Base-by-base conservation (phyloP, 768 basidiomycete genomes). In the Hygrophorus pudorinus region DNA sequence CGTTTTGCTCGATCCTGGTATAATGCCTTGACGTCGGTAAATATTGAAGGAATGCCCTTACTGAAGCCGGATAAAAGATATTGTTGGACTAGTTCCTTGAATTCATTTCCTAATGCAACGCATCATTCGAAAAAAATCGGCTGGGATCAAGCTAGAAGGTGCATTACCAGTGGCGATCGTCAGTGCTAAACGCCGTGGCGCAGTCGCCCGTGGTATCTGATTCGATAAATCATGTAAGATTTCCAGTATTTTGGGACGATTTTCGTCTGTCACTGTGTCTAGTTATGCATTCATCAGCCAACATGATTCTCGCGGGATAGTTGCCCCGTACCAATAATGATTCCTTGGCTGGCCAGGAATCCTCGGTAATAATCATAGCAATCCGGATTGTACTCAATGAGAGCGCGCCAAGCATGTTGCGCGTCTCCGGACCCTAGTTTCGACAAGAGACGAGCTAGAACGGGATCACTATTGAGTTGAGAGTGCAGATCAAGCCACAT, bases 21-120 rank as follows among this genome's bases (percentile, higher is more conserved):
- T 1, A 98, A 73, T 0, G 80, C 69, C 59, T 97, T 98, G 59
- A 98, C 56, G 62, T 97, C 93, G 13, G 84, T 78, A 56, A 98
- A 99, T 2, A 98, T 67, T 2, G 91, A 96, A 2, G 96, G 96
- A 31, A 98, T 71, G 51, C 93, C 94, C 56, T 87, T 89, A 33
- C 70, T 72, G 10, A 99, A 67, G 7, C 76, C 85, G 3, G 70
- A 67, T 5, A 71, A 55, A 38, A 98, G 63, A 60, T 98, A 97
- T 3, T 72, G 63, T 45, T 71, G 68, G 5, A 76, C 76, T 9
- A 85, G 68, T 24, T 68, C 61, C 42, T 66, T 72, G 66, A 98
- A 98, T 16, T 72, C 65, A 14, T 82, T 78, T 16, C 78, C 50
- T 51, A 31, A 29, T 11, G 8, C 4, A 28, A 20, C 5, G n/a